phyloP scores from a whole-genome alignment of 1,139 yeast genomes.

The Geotrichum restrictum region DNA sequence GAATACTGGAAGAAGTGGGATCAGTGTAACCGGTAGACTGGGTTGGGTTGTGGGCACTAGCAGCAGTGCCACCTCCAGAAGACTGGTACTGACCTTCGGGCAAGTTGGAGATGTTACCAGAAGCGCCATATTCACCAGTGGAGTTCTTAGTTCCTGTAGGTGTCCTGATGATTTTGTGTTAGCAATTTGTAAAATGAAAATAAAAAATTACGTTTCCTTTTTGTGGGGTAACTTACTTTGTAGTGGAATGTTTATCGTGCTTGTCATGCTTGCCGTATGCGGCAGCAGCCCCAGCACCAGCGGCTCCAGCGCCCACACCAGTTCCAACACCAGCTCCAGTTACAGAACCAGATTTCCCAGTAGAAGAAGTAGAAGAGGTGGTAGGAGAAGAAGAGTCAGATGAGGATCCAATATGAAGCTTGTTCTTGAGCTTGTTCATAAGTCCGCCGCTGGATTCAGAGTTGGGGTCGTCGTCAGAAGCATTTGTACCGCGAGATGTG shows the following conservation, averaged over 20 bases:
- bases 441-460: constrained; percentile 16
- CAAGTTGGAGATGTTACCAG: not conserved
- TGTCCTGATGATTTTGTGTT: not conserved
- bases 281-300: constrained; percentile 17
- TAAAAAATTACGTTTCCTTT: not conserved
- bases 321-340: constrained; percentile 16
- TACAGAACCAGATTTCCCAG: not conserved
- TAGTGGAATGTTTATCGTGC: not conserved
- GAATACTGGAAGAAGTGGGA: constrained; percentile 14
- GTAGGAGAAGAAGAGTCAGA: not conserved
- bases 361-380: not conserved
- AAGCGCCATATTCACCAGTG: not conserved
- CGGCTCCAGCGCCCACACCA: constrained; percentile 16
- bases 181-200: not conserved
- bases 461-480: constrained; percentile 5
- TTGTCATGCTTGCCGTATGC: constrained; percentile 15
- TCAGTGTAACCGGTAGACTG: constrained; percentile 8
- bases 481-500: not conserved
- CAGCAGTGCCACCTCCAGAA: constrained; percentile 12
- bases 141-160: not conserved
- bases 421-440: constrained; percentile 19
- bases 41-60: constrained; percentile 8
- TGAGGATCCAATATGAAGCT: constrained; percentile 20
- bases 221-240: constrained; percentile 6
- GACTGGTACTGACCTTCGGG: not conserved